phyloP scores from a whole-genome alignment of 2,329 filamentous ascomycete species.

The Alternaria angustiovoidea region DNA sequence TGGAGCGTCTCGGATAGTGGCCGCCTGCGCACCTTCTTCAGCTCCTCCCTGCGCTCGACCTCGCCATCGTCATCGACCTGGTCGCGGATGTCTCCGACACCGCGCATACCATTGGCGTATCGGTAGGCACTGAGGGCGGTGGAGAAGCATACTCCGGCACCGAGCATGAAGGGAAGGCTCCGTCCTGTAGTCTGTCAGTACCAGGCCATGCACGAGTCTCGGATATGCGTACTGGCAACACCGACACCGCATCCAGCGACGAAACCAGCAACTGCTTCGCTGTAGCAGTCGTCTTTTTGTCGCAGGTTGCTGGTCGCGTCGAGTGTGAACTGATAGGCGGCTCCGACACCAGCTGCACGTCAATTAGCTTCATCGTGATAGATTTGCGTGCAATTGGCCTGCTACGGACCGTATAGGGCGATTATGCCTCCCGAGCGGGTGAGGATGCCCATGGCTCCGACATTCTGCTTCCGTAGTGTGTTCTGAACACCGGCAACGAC shows the following conservation, averaged over 20 bases:
- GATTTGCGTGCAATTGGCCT: not conserved
- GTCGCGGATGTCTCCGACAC: slow-evolving; percentile 55
- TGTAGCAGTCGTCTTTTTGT: slow-evolving; percentile 81
- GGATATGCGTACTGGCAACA: slow-evolving; percentile 67
- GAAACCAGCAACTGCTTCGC: slow-evolving; percentile 78
- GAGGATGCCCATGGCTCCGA: slow-evolving; percentile 82
- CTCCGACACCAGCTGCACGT: slow-evolving; percentile 72
- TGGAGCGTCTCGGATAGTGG: slow-evolving; percentile 81
- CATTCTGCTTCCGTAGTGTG: slow-evolving; percentile 81
- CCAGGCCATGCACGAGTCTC: not conserved
- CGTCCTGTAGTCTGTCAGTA: slow-evolving; percentile 57
- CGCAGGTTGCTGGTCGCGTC: slow-evolving; percentile 83
- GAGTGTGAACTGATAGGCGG: slow-evolving; percentile 79
- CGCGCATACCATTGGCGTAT: slow-evolving; percentile 71
- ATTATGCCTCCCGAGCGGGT: slow-evolving; percentile 79
- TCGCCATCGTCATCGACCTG: slow-evolving; percentile 72
- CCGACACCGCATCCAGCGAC: slow-evolving; percentile 76
- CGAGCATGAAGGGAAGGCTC: slow-evolving; percentile 74
- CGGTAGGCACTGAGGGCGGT: slow-evolving; percentile 69
- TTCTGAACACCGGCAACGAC: slow-evolving; percentile 84
- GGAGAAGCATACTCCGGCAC: slow-evolving; percentile 69
- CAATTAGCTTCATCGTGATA: slow-evolving; percentile 36
- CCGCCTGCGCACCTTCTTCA: slow-evolving; percentile 77
- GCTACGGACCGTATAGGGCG: slow-evolving; percentile 67
- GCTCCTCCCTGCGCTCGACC: slow-evolving; percentile 76